These are phyloP conservation scores for Prinsepia uniflora DNA, from an alignment of 306 rosid species.

Conservation along the genomic window DNA sequence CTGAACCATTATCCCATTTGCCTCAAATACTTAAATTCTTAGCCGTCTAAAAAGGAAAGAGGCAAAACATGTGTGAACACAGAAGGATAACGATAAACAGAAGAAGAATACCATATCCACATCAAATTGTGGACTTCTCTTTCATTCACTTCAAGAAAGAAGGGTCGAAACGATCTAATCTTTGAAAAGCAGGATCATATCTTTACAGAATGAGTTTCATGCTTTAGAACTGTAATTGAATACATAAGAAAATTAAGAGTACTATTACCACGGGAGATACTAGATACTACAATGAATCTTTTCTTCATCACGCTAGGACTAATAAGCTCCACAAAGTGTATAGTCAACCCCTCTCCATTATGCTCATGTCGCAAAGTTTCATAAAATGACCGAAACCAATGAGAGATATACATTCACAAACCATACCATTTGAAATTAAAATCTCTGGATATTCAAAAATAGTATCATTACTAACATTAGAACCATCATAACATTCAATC, in stretches of 20 bases:
- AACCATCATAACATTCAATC: background rate
- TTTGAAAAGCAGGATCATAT: slow-evolving; percentile 2
- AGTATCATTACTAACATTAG: background rate
- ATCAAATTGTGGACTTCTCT: slow-evolving; percentile 17
- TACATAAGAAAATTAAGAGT: background rate
- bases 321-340: background rate
- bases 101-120: slow-evolving; percentile 6
- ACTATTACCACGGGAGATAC: too few relatives aligned
- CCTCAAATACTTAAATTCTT: background rate
- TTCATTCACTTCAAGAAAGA: background rate
- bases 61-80: slow-evolving; percentile 20
- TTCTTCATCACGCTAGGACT: background rate
- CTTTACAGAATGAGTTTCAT: slow-evolving; percentile 1
- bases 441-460: background rate
- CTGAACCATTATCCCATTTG: slow-evolving; percentile 7
- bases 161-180: background rate
- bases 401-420: background rate
- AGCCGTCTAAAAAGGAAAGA: slow-evolving; percentile 14
- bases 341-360: background rate
- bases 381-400: background rate
- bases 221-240: background rate
- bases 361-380: background rate
- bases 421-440: background rate
- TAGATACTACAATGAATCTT: background rate
- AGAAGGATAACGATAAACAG: background rate